Evolutionary conservation across 2,329 filamentous ascomycete genomes (phyloP), one percentile per base, ranked within the genome.

Genomic region (Cladophialophora yegresii): DNA sequence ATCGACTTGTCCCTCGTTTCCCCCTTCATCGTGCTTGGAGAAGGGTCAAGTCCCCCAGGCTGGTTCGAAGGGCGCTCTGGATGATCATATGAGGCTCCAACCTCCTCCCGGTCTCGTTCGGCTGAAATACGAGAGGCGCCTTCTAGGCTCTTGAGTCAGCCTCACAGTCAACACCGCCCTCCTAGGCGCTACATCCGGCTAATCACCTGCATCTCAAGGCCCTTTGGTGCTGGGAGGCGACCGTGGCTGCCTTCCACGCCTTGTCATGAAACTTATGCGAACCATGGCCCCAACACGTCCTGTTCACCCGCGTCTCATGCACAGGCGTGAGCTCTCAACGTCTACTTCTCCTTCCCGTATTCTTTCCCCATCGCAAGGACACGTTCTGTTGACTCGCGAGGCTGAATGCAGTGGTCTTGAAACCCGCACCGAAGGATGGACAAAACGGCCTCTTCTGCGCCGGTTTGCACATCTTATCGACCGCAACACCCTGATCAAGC

Each of bases 121-220:
- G 13, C 36, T 40, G 36, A 40, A 40, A n/a, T n/a, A 40, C 36
- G 13, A 40, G 13, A 40, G 13, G 3, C 13, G 36, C 13, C 36
- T 40, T 16, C 47, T 50, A n/a, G n/a, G n/a, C n/a, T n/a, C n/a
- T 50, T n/a, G 47, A 50, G 4, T 50, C 47, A 22, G 47, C 47
- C 47, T 50, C 23, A 26, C 47, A 40, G 2, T n/a, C 20, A 50
- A 50, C 47, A 50, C 47, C 47, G 47, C 47, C 45, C 20, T 40
- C 47, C 12, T n/a, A 16, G 47, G 20, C 3, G 12, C 47, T 26
- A 23, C 23, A 50, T 22, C 9, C 20, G 47, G 47, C 7, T 50
- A 50, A 7, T 12, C 47, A 50, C 5, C 20, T 23, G 20, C 23
- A 26, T 50, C 20, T 22, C 47, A 50, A 8, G 20, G 20, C 47